Conservation (phyloP, 306 rosid species). For the Psophocarpus tetragonolobus region DNA sequence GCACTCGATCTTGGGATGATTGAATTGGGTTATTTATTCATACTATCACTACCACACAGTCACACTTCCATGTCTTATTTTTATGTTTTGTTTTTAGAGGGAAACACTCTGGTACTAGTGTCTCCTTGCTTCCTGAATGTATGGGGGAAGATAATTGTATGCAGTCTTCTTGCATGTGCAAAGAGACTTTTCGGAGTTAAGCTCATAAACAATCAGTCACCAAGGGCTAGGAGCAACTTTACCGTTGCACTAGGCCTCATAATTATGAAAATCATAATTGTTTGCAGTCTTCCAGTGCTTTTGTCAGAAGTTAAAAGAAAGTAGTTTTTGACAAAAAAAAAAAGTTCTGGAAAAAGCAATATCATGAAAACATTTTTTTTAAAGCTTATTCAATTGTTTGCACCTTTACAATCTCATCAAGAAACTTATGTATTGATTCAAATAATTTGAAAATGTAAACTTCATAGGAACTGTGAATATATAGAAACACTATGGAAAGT, state of each 20-base stretch:
- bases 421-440: not conserved
- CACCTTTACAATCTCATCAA: not conserved
- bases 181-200: not conserved
- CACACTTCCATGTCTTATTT: not conserved
- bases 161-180: not conserved
- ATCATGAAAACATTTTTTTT: not conserved
- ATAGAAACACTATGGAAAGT: not conserved
- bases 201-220: not conserved
- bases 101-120: not conserved
- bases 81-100: not conserved
- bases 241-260: not conserved
- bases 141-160: not conserved
- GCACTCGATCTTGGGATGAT: slow-evolving; percentile 25
- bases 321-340: not conserved
- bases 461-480: not conserved
- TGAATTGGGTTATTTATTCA: slow-evolving; percentile 2
- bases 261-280: not conserved
- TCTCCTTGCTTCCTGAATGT: not conserved
- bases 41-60: not conserved
- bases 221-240: not conserved
- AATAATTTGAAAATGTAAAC: not conserved
- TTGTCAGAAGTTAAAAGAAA: not conserved
- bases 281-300: not conserved
- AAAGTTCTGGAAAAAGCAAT: not conserved
- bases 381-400: not conserved